Conservation (phyloP, 768 basidiomycete genomes). For the Ephemerocybe angulata region DNA sequence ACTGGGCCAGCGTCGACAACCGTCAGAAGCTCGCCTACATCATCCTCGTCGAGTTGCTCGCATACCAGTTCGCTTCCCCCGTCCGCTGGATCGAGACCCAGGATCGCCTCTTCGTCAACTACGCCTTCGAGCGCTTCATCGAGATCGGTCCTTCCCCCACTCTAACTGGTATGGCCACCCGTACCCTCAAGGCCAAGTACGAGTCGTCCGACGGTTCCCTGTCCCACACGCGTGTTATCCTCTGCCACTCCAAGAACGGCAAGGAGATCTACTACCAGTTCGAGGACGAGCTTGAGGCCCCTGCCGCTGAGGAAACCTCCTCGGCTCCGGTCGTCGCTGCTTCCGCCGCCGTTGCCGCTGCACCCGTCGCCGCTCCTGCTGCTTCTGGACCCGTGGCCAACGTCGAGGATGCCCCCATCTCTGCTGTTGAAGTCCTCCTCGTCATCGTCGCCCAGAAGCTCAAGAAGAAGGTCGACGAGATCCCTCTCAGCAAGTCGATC, state of each 20-base stretch:
- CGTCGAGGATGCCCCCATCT: constrained; percentile 89
- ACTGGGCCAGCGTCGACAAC: constrained; percentile 77
- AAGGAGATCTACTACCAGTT: constrained; percentile 99
- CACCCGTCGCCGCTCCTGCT: constrained; percentile 41
- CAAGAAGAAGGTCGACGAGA: constrained; percentile 89
- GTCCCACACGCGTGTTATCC: constrained; percentile 72
- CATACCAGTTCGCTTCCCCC: constrained; percentile 97
- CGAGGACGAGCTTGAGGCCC: constrained; percentile 72
- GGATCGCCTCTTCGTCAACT: constrained; percentile 84
- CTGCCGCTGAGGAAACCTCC: constrained; percentile 35
- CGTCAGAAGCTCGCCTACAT: constrained; percentile 94
- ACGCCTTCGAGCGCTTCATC: constrained; percentile 88
- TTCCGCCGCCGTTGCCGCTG: constrained; percentile 36
- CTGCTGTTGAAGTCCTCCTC: constrained; percentile 82
- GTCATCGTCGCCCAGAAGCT: constrained; percentile 95
- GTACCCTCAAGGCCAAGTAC: constrained; percentile 91
- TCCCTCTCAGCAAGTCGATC: constrained; percentile 90
- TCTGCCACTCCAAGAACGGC: constrained; percentile 91
- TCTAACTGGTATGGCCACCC: constrained; percentile 88
- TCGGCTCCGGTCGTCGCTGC: constrained; percentile 33
- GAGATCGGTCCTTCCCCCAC: constrained; percentile 97
- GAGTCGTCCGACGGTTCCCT: constrained; percentile 85
- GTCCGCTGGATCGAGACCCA: constrained; percentile 99
- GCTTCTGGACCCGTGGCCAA: constrained; percentile 62
- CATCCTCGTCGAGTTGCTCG: constrained; percentile 93